These are phyloP conservation scores for Gonapodya prolifera DNA, from an alignment of 192 early-diverging fungal species.

Conservation along the genomic window DNA sequence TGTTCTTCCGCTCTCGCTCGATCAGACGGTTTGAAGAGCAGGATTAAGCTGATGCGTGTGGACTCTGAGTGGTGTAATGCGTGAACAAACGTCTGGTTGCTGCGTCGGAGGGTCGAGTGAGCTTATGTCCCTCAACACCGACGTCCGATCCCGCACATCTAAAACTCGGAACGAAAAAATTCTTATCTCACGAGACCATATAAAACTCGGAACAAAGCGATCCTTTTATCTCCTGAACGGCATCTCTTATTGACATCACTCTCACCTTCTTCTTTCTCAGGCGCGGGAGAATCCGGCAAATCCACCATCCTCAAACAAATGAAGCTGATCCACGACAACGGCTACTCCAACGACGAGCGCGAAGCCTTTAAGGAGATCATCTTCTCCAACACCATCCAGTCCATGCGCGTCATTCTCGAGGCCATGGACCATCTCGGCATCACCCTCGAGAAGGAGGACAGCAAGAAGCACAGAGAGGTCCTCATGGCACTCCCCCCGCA, in stretches of 20 bases:
- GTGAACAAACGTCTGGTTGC: not conserved
- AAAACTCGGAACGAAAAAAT: too few relatives aligned
- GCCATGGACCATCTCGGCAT: conserved; percentile 85
- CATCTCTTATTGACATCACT: not conserved
- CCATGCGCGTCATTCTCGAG: conserved; percentile 89
- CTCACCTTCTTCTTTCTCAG: conserved; percentile 20
- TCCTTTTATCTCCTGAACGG: not conserved
- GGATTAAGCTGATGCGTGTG: too few relatives aligned
- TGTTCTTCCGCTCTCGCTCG: too few relatives aligned
- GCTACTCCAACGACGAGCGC: conserved; percentile 79
- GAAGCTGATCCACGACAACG: conserved; percentile 94
- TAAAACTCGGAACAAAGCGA: too few relatives aligned
- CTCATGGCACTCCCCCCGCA: conserved; percentile 72
- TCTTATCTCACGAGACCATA: too few relatives aligned
- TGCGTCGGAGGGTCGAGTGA: not conserved
- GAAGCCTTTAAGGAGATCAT: conserved; percentile 93
- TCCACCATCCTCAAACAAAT: conserved; percentile 96
- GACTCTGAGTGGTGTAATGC: not conserved
- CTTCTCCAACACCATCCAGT: conserved; percentile 89
- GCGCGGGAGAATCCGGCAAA: conserved; percentile 95
- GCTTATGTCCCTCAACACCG: too few relatives aligned
- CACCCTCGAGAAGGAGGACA: conserved; percentile 49
- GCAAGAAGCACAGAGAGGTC: conserved; percentile 53
- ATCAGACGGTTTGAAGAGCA: not conserved
- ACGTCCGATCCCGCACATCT: too few relatives aligned